A percentile compares a stretch with the other conserved stretches of the same genome.
Evolutionary conservation across 768 basidiomycete genomes (phyloP).

Genomic region (Naematelia encephala): DNA sequence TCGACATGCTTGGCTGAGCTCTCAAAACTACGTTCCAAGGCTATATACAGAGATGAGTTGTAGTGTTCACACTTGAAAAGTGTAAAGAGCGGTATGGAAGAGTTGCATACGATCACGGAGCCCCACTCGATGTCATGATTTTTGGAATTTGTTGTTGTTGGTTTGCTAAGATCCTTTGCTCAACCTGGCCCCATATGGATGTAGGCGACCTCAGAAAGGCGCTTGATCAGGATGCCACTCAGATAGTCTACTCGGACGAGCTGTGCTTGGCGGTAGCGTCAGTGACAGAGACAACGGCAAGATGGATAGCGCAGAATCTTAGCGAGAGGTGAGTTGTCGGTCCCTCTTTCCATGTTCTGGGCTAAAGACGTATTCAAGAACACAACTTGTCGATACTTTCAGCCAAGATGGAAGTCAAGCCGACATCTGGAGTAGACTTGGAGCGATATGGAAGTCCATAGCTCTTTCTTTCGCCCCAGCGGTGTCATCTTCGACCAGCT

Average conservation of each 20-base stretch:
- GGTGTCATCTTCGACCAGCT: background rate
- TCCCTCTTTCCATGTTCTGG: background rate
- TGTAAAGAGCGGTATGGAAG: slow-evolving; percentile 5
- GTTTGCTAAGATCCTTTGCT: background rate
- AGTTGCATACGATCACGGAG: too few relatives aligned
- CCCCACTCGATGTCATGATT: background rate
- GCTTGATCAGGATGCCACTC: background rate
- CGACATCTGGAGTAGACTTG: slow-evolving; percentile 16
- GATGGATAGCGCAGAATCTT: slow-evolving; percentile 31
- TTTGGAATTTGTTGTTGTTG: background rate
- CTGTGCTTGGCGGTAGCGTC: slow-evolving; percentile 13
- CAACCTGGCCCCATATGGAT: slow-evolving; percentile 4
- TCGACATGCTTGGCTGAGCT: slow-evolving; percentile 19
- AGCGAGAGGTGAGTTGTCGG: slow-evolving; percentile 22
- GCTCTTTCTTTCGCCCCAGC: slow-evolving; percentile 12
- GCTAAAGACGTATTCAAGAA: background rate
- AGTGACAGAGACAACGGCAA: slow-evolving; percentile 16
- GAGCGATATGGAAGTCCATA: slow-evolving; percentile 13
- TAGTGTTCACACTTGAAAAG: background rate
- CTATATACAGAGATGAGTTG: slow-evolving; percentile 9
- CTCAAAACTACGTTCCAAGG: background rate
- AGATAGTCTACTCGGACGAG: slow-evolving; percentile 17
- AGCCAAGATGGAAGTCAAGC: background rate
- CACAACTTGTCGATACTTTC: background rate
- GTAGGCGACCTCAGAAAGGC: background rate